Evolutionary conservation across 352 stramenopile genomes (phyloP), one percentile per base, ranked within the genome.

Genomic region (Pythium rhizo-oryzae): DNA sequence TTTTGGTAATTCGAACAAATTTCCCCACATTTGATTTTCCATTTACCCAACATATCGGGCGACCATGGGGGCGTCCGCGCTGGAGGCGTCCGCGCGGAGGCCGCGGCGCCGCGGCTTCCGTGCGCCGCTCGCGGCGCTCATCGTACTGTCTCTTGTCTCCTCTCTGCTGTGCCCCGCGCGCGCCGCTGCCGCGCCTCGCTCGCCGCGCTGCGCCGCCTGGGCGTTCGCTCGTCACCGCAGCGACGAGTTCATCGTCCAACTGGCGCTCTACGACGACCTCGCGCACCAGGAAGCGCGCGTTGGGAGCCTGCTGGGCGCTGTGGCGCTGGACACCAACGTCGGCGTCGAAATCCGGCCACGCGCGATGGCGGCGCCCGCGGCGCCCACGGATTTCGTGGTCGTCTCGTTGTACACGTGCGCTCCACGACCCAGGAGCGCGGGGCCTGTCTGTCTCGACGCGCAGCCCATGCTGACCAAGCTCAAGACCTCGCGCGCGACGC

Each of bases 301-400:
- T 0, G 57, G 35, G 15, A 49, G 37, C 12, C 30, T 62, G 1
- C 13, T 72, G n/a, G 63, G 59, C 53, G 59, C 44, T 7, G 35
- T 62, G 8, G 23, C 39, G 19, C 12, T 57, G 18, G 9, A 24
- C 5, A 1, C 33, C 11, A 35, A 18, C 0, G 11, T 78, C 33
- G 62, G 72, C 24, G 23, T 87, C 19, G 60, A 59, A 16, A 69
- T 89, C 39, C 37, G 57, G 16, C 18, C 23, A 33, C 70, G 82
- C 6, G 76, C 72, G 25, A 25, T 24, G 15, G 81, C 80, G 24
- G 71, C 74, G 2, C 62, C 25, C 8, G 57, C 78, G 21, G 65
- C 70, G 5, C 84, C 84, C 16, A 91, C 82, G 30, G 82, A 92
- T 71, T 92, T 92, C 44, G 84, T 91, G 1, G 55, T 87, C 13